Conservation (phyloP, 2,329 filamentous ascomycete species). For the Colletotrichum sp. region DNA sequence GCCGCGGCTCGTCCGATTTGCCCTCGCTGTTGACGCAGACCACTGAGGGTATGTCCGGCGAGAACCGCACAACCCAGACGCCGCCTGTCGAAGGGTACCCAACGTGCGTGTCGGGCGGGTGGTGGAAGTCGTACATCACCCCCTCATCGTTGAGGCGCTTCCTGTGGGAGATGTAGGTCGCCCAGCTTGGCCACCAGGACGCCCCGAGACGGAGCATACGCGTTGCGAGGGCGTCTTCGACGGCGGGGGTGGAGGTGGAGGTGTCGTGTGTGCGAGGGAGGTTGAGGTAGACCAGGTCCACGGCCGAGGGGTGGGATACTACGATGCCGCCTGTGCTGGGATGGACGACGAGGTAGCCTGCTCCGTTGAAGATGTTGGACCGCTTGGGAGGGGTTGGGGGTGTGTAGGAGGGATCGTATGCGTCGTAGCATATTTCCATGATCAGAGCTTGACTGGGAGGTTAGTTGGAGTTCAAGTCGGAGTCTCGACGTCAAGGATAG, state of each 20-base stretch:
- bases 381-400: neutral
- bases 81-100: neutral
- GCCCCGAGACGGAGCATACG: neutral
- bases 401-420: neutral
- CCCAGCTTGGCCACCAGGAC: neutral
- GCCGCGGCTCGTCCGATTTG: neutral
- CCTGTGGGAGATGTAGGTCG: neutral
- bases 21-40: neutral
- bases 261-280: neutral
- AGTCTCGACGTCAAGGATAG: neutral
- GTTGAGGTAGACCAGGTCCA: neutral
- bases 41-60: neutral
- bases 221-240: neutral
- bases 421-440: neutral
- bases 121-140: neutral
- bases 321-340: neutral
- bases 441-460: accelerated
- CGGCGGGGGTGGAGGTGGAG: neutral
- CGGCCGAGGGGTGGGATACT: neutral
- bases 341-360: neutral
- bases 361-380: neutral
- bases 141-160: neutral
- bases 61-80: neutral
- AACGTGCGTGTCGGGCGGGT: neutral
- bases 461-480: neutral